A percentile compares a stretch with the other conserved stretches of the same genome.
Evolutionary conservation across 345 rosid genomes (phyloP).

Genomic region (Turritis glabra): DNA sequence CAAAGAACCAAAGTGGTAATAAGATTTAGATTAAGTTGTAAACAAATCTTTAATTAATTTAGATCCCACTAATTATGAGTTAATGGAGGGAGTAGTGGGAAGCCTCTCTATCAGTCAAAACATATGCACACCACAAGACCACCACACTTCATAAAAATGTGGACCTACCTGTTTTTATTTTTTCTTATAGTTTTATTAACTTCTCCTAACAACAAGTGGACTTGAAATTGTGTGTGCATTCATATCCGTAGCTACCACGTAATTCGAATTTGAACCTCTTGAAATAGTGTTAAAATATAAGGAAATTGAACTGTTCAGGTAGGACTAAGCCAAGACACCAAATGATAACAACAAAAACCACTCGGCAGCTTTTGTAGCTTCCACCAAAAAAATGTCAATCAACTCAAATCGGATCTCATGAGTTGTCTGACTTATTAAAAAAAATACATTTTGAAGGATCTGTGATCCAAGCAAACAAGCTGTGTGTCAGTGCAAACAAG

Average conservation of each 20-base stretch:
- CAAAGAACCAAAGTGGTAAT: neutral
- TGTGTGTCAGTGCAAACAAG: constrained; percentile 10
- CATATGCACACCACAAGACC: constrained; percentile 38
- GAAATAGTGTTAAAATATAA: constrained; percentile 31
- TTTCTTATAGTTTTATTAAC: constrained; percentile 6
- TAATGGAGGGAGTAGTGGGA: constrained; percentile 36
- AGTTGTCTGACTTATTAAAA: constrained; percentile 11
- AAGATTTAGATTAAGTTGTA: constrained; percentile 5
- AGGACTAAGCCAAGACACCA: constrained; percentile 32
- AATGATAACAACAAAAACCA: constrained; percentile 36
- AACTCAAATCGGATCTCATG: constrained; percentile 32
- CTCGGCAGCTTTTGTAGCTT: constrained; percentile 27
- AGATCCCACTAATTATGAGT: constrained; percentile 16
- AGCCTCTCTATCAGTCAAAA: constrained; percentile 27
- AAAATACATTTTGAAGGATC: neutral
- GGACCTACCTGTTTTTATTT: constrained; percentile 11
- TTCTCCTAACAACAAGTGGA: constrained; percentile 1
- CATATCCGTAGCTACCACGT: constrained; percentile 37
- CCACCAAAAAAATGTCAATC: constrained; percentile 27
- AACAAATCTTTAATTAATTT: constrained; percentile 9
- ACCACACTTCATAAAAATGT: constrained; percentile 10
- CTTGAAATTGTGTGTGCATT: constrained; percentile 12
- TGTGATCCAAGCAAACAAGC: constrained; percentile 22
- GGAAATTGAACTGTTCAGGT: constrained; percentile 30
- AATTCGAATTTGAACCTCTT: constrained; percentile 36